Conservation (phyloP, 495 filamentous ascomycete species). For the Aspergillus carlsbadensis region DNA sequence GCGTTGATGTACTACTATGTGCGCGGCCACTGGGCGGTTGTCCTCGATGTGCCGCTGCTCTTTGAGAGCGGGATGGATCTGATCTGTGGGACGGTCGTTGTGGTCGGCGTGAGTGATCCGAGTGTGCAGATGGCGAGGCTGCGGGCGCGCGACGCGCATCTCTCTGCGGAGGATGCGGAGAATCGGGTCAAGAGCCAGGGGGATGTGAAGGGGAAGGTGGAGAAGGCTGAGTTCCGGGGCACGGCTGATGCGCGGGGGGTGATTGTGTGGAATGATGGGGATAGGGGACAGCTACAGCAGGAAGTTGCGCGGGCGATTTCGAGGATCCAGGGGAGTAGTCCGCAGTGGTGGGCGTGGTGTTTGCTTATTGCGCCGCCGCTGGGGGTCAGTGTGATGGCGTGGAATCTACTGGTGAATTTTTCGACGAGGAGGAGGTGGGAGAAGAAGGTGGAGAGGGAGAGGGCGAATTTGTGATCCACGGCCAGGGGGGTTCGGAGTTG, state of each 20-base stretch:
- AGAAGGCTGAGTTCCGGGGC: slow-evolving; percentile 63
- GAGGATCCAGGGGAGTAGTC: slow-evolving; percentile 60
- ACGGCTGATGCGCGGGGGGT: slow-evolving; percentile 56
- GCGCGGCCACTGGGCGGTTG: slow-evolving; percentile 75
- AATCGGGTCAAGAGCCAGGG: slow-evolving; percentile 81
- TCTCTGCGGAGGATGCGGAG: slow-evolving; percentile 76
- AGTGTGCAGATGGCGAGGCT: slow-evolving; percentile 77
- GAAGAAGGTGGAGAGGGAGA: slow-evolving; percentile 60
- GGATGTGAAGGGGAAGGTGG: slow-evolving; percentile 78
- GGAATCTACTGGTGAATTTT: slow-evolving; percentile 67
- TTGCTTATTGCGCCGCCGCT: slow-evolving; percentile 71
- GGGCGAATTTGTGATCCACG: slow-evolving; percentile 59
- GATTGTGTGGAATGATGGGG: slow-evolving; percentile 86
- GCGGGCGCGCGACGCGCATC: slow-evolving; percentile 64
- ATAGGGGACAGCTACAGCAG: slow-evolving; percentile 59
- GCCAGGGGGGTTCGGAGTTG: neutral
- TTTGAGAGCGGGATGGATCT: slow-evolving; percentile 83
- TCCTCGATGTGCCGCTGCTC: slow-evolving; percentile 89
- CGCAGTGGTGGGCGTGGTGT: slow-evolving; percentile 77
- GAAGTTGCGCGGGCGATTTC: slow-evolving; percentile 63
- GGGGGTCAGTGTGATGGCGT: slow-evolving; percentile 60
- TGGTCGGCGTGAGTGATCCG: slow-evolving; percentile 76
- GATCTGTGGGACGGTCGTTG: slow-evolving; percentile 77
- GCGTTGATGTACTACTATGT: slow-evolving; percentile 64
- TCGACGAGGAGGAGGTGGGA: slow-evolving; percentile 68